Conservation (phyloP, 1,284 basidiomycete species). For the Fomitopsis palustris region DNA sequence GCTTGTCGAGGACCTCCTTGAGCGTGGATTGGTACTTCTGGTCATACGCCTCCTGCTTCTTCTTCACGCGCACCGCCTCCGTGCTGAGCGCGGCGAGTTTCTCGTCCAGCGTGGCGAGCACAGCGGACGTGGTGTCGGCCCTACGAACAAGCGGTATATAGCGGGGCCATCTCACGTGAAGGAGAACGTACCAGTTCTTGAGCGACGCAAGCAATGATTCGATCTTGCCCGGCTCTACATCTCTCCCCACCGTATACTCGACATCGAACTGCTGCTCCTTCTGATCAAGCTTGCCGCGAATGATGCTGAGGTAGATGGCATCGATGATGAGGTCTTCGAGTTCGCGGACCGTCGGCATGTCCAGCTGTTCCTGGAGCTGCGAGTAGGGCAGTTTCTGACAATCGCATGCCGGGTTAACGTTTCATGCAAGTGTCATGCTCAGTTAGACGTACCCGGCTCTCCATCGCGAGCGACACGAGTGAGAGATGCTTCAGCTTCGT, state of each 20-base stretch:
- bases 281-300: constrained; percentile 90
- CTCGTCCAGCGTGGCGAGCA: constrained; percentile 52
- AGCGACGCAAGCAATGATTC: constrained; percentile 59
- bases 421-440: background rate
- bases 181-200: constrained; percentile 61
- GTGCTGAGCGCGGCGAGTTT: constrained; percentile 47
- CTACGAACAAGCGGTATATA: constrained; percentile 34
- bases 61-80: constrained; percentile 32
- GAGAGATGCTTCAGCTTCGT: constrained; percentile 91
- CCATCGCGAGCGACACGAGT: constrained; percentile 75
- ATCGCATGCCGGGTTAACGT: background rate
- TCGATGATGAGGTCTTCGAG: constrained; percentile 97
- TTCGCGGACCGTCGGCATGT: constrained; percentile 74
- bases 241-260: constrained; percentile 88
- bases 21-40: constrained; percentile 48
- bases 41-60: constrained; percentile 35
- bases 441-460: constrained; percentile 59
- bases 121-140: constrained; percentile 69
- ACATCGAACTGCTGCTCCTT: constrained; percentile 84
- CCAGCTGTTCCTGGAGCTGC: constrained; percentile 60
- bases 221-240: constrained; percentile 70
- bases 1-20: constrained; percentile 52
- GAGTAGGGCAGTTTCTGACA: constrained; percentile 72
- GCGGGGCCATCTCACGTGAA: background rate
- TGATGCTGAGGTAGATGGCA: constrained; percentile 85